Conservation (phyloP, 192 early-diverging fungal genomes). For the Entrophospora sp. region DNA sequence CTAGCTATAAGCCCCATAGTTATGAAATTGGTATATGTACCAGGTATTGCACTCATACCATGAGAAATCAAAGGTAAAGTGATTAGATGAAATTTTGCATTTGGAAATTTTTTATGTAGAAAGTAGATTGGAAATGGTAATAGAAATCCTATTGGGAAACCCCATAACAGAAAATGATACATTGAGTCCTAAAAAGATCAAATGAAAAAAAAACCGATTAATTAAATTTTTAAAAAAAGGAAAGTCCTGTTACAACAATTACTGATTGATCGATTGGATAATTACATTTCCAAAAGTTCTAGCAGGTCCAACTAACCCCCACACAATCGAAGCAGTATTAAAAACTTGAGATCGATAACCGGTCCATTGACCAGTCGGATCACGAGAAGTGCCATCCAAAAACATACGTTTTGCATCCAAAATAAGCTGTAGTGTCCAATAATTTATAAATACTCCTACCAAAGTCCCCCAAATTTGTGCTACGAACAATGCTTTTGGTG, state of each 20-base stretch:
- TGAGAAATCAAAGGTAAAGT: conserved; percentile 7
- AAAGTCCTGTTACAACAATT: neutral
- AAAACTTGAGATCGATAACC: neutral
- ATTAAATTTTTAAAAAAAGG: neutral
- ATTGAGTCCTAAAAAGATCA: neutral
- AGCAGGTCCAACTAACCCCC: conserved; percentile 50
- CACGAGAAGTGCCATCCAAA: neutral
- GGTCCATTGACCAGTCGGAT: conserved; percentile 1
- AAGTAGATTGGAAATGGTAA: conserved; percentile 29
- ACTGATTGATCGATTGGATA: neutral
- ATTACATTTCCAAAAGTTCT: conserved; percentile 46
- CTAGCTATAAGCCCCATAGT: neutral
- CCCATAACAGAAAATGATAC: conserved; percentile 33
- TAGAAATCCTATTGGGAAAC: conserved; percentile 30
- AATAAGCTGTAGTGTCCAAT: conserved; percentile 21
- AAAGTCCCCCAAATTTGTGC: conserved; percentile 50
- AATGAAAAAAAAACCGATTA: neutral
- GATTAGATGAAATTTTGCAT: conserved; percentile 26
- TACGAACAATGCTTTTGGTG: conserved; percentile 55
- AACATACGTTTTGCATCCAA: conserved; percentile 1
- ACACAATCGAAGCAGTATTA: conserved; percentile 48
- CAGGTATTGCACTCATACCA: neutral
- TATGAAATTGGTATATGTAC: conserved; percentile 2
- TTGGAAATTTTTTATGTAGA: conserved; percentile 32
- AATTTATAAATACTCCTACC: conserved; percentile 30